Evolutionary conservation across 2,329 filamentous ascomycete genomes (phyloP), one percentile per base, ranked within the genome.

Genomic region (Ceratocystis albifundus): DNA sequence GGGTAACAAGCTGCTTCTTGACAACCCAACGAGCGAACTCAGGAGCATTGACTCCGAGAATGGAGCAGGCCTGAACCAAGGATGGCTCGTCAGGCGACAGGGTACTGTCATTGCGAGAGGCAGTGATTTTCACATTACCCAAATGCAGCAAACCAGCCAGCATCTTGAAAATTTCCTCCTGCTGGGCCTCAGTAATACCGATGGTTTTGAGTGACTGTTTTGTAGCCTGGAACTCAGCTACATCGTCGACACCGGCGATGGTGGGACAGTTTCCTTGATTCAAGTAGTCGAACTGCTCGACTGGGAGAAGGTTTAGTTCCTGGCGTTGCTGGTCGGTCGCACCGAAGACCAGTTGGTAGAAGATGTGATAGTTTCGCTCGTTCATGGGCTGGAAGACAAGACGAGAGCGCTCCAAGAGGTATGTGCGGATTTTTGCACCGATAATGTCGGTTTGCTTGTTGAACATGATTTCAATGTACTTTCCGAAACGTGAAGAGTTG

Each of bases 401-500:
- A 78, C 94, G 88, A 69, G 94, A 97, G 68, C 94, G 89, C 76
- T 99, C 94, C 57, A 99, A 81, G 70, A 99, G 81, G 74, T 99
- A 99, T 66, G 92, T 96, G 72, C 94, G 84, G 74, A 99, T 99
- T 79, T 95, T 95, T 66, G 94, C 94, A 71, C 94, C 94, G 73
- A 97, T 96, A 72, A 99, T 99, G 75, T 95, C 94, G 69, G 90
- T 96, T 73, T 88, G 84, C 69, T 90, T 85, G 78, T 97, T 92
- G 76, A 99, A 99, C 90, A 97, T 93, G 75, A 99, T 99, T 79
- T 99, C 94, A 72, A 99, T 97, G 76, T 99, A 99, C 81, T 99
- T 99, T 76, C 94, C 94, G 77, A 99, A 99, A 73, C 94, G 86
- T 53, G 94, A 99, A 57, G 94, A 99, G 78, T 99, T 99, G 78